Evolutionary conservation across 352 stramenopile genomes (phyloP), one percentile per base, ranked within the genome.

Genomic region (Globisporangium uncinulatum): DNA sequence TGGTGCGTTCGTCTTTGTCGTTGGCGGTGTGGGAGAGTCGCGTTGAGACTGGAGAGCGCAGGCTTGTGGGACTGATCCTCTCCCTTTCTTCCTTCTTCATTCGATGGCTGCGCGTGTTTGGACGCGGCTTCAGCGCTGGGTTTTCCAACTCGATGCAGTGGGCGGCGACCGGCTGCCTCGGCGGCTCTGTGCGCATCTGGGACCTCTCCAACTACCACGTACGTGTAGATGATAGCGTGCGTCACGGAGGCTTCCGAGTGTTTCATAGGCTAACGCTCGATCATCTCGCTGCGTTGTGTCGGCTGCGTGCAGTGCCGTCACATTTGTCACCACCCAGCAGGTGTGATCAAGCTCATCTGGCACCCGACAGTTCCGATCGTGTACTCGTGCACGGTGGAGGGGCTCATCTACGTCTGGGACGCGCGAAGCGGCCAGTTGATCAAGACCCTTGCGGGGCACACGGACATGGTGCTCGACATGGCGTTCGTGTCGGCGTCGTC

Each of bases 101-200:
- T 50, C 1, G 31, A 7, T 55, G 3, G 2, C 34, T 48, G 43
- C 29, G 7, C 11, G 42, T 10, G 42, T 19, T 47, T 24, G n/a
- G 21, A 47, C 42, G 4, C 42, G 42, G 6, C 14, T 24, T 19
- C 50, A 95, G 92, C 19, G 95, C 97, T 15, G 94, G 91, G 19
- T 98, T 99, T 66, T 97, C 78, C 61, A 86, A 82, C 55, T 92
- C 89, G 44, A 91, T 95, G 74, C 96, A 97, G 63, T 99, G 96
- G 96, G 91, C 82, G 41, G 95, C 96, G 19, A 98, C 96, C 1
- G 96, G 89, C 29, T 97, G 94, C 36, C 88, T 98, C 3, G 95
- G 97, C 57, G 95, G 96, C 54, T 84, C 78, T 31, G 61, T 99
- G 49, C 97, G 97, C 61, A 97, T 99, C 63, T 99, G 95, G 95